These are phyloP conservation scores for Epicoccum nigrum DNA, from an alignment of 2,329 filamentous ascomycete genomes.

Conservation along the genomic window DNA sequence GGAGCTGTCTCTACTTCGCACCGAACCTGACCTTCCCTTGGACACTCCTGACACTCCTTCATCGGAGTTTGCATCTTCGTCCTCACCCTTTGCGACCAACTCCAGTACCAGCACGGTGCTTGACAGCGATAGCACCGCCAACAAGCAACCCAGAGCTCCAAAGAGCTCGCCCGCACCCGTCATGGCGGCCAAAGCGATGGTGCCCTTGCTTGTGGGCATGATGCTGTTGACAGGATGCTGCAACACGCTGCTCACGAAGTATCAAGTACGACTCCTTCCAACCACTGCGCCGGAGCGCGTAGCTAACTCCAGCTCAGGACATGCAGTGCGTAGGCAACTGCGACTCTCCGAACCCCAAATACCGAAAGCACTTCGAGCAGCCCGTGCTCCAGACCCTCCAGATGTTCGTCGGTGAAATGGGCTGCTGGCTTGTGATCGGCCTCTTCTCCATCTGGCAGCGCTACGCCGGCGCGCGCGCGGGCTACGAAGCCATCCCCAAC, in stretches of 20 bases:
- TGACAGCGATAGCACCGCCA: not conserved
- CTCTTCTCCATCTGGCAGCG: constrained; percentile 69
- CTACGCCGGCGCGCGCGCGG: constrained; percentile 56
- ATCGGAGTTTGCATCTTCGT: not conserved
- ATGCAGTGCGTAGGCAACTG: constrained; percentile 97
- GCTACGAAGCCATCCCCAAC: constrained; percentile 70
- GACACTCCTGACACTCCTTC: not conserved
- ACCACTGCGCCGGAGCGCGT: not conserved
- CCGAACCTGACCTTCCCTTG: not conserved
- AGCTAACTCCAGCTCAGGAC: constrained; percentile 63
- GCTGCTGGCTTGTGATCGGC: constrained; percentile 90
- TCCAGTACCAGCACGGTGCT: not conserved
- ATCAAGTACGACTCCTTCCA: constrained; percentile 67
- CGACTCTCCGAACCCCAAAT: constrained; percentile 68
- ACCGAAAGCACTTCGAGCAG: constrained; percentile 82
- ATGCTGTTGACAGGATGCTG: constrained; percentile 96
- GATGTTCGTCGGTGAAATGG: constrained; percentile 97
- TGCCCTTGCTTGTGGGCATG: constrained; percentile 90
- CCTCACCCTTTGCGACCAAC: constrained; percentile 4
- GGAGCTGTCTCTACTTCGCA: constrained; percentile 28
- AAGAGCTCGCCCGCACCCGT: constrained; percentile 17
- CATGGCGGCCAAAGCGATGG: constrained; percentile 74
- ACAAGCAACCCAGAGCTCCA: constrained; percentile 13
- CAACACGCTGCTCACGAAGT: constrained; percentile 97
- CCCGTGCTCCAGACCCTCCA: constrained; percentile 94